A percentile compares a stretch with the other conserved stretches of the same genome.
Evolutionary conservation across 2,329 filamentous ascomycete species (phyloP).

Genomic region (Diplodia seriata): DNA sequence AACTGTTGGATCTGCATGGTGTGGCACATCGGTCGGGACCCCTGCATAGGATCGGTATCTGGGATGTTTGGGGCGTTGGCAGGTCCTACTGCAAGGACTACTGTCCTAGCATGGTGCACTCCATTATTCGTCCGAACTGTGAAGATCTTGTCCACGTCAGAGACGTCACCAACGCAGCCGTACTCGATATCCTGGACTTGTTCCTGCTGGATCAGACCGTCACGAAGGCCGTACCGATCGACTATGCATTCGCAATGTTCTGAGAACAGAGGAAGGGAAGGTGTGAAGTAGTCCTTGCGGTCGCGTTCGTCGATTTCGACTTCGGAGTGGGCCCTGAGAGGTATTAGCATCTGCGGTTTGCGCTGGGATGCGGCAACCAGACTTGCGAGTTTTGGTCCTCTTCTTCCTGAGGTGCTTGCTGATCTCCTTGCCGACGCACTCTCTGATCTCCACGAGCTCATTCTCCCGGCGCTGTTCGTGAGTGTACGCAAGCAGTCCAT

Average conservation of each 20-base stretch:
- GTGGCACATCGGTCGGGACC: constrained; percentile 63
- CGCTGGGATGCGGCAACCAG: constrained; percentile 44
- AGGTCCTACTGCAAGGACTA: constrained; percentile 74
- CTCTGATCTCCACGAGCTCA: constrained; percentile 73
- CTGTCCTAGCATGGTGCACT: constrained; percentile 64
- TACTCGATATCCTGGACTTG: constrained; percentile 68
- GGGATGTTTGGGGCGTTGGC: constrained; percentile 65
- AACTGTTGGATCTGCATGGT: constrained; percentile 68
- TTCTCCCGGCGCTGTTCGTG: constrained; percentile 65
- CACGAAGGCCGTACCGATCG: constrained; percentile 57
- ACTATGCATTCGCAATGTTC: constrained; percentile 52
- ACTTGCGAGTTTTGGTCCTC: constrained; percentile 53
- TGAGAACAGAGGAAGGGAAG: constrained; percentile 50
- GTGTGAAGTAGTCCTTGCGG: constrained; percentile 56
- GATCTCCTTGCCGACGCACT: constrained; percentile 79
- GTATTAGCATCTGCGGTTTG: neutral
- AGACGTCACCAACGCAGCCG: constrained; percentile 55
- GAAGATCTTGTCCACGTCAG: constrained; percentile 64
- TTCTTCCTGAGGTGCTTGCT: constrained; percentile 80
- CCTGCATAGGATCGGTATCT: constrained; percentile 37
- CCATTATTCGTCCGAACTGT: constrained; percentile 65
- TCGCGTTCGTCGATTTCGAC: constrained; percentile 55
- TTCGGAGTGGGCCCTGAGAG: constrained; percentile 36
- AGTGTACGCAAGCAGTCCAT: constrained; percentile 73
- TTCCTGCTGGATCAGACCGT: constrained; percentile 65